phyloP scores from a whole-genome alignment of 345 rosid species.

The Salix viminalis region DNA sequence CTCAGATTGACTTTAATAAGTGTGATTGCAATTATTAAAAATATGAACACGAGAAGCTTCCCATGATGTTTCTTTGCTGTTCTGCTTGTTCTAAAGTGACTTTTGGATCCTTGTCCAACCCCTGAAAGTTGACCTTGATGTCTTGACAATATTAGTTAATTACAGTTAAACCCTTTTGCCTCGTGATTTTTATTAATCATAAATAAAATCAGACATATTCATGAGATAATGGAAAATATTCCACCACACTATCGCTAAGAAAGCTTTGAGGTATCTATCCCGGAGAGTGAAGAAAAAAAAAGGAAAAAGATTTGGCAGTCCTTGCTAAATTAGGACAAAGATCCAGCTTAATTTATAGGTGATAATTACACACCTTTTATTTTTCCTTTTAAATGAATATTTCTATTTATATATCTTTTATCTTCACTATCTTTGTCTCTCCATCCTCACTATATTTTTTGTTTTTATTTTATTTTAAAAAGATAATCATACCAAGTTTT shows the following conservation, averaged over 20 bases:
- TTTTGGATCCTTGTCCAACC: neutral
- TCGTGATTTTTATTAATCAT: neutral
- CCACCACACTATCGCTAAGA: neutral
- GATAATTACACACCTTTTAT: neutral
- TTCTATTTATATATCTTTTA: no score
- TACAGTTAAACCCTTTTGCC: neutral
- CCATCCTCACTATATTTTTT: no score
- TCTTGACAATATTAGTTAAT: neutral
- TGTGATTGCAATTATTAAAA: no score
- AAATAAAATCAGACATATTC: neutral
- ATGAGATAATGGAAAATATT: neutral
- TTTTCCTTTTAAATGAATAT: neutral
- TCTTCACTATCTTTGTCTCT: no score
- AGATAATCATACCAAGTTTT: no score
- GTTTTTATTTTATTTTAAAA: no score
- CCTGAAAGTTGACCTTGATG: neutral
- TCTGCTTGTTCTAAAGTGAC: neutral
- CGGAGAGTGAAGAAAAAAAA: neutral
- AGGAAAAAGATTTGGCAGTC: neutral
- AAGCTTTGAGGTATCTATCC: neutral
- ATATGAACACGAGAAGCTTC: neutral
- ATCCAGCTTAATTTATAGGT: neutral
- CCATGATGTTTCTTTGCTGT: neutral
- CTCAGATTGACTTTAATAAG: no score
- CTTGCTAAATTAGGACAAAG: neutral